A percentile compares a stretch with the other conserved stretches of the same genome.
Evolutionary conservation across 371 early-diverging fungal genomes (phyloP).

Genomic region (Mucor irregularis): DNA sequence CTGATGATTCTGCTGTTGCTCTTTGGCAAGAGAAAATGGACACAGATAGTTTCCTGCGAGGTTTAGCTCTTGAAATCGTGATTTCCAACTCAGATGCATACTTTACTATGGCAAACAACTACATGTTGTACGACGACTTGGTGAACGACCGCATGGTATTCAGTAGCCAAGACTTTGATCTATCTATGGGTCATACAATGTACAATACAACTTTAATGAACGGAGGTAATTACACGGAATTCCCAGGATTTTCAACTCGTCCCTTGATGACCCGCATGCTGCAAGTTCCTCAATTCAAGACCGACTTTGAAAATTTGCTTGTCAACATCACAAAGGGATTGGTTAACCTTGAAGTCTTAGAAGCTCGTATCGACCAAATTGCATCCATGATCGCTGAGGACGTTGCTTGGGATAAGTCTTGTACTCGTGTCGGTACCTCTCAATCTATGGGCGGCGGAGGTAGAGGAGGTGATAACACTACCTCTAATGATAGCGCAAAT

Average conservation of each 20-base stretch:
- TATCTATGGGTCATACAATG: constrained; percentile 26
- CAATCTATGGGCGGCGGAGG: background rate
- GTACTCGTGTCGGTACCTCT: constrained; percentile 13
- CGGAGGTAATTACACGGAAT: constrained; percentile 26
- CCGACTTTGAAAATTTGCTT: constrained; percentile 6
- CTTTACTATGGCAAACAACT: constrained; percentile 31
- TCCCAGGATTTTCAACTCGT: constrained; percentile 15
- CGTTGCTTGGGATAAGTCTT: constrained; percentile 27
- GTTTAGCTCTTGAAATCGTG: constrained; percentile 16
- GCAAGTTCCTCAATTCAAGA: constrained; percentile 16
- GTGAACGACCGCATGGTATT: constrained; percentile 12
- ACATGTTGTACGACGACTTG: constrained; percentile 31
- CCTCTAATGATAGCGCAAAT: constrained; percentile 3
- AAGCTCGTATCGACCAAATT: constrained; percentile 19
- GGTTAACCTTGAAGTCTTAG: constrained; percentile 4
- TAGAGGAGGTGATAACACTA: background rate
- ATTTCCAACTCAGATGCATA: constrained; percentile 25
- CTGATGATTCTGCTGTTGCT: constrained; percentile 1
- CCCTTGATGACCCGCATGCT: constrained; percentile 28
- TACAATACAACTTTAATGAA: constrained; percentile 9
- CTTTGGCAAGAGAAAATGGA: constrained; percentile 18
- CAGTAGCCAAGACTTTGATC: constrained; percentile 35
- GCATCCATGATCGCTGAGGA: constrained; percentile 18
- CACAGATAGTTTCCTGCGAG: constrained; percentile 13
- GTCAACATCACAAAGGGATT: constrained; percentile 2